Conservation (phyloP, 352 stramenopile species). For the Phytopythium cucurbitacearum region DNA sequence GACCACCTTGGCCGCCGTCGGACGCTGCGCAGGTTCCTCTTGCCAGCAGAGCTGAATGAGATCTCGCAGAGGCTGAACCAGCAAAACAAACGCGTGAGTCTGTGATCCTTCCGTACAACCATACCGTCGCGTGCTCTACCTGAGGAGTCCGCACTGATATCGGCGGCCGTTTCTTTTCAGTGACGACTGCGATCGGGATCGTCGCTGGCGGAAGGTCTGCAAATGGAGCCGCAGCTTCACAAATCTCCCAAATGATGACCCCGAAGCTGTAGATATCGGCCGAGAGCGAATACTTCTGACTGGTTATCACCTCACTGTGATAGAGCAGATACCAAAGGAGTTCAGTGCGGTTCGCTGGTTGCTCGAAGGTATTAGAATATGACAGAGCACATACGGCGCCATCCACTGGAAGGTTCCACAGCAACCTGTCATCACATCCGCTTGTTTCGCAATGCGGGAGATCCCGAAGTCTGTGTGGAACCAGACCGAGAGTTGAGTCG, state of each 20-base stretch:
- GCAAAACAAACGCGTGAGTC: background rate
- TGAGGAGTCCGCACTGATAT: slow-evolving; percentile 56
- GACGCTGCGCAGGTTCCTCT: slow-evolving; percentile 42
- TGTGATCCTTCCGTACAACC: too few species aligned
- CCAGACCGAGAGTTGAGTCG: background rate
- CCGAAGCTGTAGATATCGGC: slow-evolving; percentile 82
- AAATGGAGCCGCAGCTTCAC: slow-evolving; percentile 56
- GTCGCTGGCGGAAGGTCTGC: slow-evolving; percentile 42
- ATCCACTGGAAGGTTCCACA: slow-evolving; percentile 84
- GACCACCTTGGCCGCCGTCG: slow-evolving; percentile 38
- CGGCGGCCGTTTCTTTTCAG: slow-evolving; percentile 53
- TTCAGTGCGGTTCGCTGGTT: too few species aligned
- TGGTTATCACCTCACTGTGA: slow-evolving; percentile 64
- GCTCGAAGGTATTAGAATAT: background rate
- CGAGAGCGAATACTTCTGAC: slow-evolving; percentile 56
- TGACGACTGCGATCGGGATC: slow-evolving; percentile 59
- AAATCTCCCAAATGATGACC: slow-evolving; percentile 82
- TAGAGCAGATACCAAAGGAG: background rate
- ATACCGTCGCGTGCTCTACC: slow-evolving; percentile 17
- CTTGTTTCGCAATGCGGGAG: slow-evolving; percentile 46
- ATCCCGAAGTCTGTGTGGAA: slow-evolving; percentile 63
- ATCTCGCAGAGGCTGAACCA: slow-evolving; percentile 41
- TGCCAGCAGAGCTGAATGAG: slow-evolving; percentile 69
- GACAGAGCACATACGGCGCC: slow-evolving; percentile 48
- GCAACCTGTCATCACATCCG: slow-evolving; percentile 64